Percentiles rank a stretch among this genome's conserved stretches.
These are phyloP conservation scores for Lentinula raphanica DNA, from an alignment of 768 basidiomycete species.

Conservation along the genomic window DNA sequence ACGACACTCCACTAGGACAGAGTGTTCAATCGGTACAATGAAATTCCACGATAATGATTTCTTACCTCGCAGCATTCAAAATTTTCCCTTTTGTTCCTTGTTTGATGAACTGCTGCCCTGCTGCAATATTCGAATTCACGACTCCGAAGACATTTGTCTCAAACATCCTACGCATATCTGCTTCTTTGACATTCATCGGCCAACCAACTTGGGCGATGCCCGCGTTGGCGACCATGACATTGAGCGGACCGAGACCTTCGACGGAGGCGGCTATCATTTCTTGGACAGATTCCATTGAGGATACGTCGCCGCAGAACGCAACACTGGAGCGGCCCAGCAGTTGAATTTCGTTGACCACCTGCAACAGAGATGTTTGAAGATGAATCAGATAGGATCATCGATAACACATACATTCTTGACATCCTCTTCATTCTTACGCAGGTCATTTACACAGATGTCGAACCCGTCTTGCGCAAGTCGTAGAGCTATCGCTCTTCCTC, in stretches of 20 bases:
- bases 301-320: constrained; percentile 6
- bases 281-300: constrained; percentile 2
- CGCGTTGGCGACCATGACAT: constrained; percentile 40
- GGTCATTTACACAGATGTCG: constrained; percentile 29
- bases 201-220: constrained; percentile 21
- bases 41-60: not conserved
- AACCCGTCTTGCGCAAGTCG: constrained; percentile 30
- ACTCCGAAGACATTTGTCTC: constrained; percentile 25
- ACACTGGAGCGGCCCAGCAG: not conserved
- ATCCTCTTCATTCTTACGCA: constrained; percentile 12
- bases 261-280: constrained; percentile 9
- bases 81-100: constrained; percentile 32
- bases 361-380: not conserved
- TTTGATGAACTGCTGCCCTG: constrained; percentile 30
- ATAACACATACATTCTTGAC: constrained; percentile 11
- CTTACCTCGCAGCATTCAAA: constrained; percentile 22
- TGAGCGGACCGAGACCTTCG: constrained; percentile 7
- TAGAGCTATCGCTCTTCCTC: constrained; percentile 29
- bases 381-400: not conserved
- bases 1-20: constrained; percentile 1
- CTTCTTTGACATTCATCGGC: constrained; percentile 5
- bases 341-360: constrained; percentile 11
- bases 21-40: not conserved
- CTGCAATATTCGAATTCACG: constrained; percentile 28
- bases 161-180: constrained; percentile 19